A percentile compares a stretch with the other conserved stretches of the same genome.
Evolutionary conservation across 495 filamentous ascomycete genomes (phyloP).

Genomic region (Neurospora cerealis): DNA sequence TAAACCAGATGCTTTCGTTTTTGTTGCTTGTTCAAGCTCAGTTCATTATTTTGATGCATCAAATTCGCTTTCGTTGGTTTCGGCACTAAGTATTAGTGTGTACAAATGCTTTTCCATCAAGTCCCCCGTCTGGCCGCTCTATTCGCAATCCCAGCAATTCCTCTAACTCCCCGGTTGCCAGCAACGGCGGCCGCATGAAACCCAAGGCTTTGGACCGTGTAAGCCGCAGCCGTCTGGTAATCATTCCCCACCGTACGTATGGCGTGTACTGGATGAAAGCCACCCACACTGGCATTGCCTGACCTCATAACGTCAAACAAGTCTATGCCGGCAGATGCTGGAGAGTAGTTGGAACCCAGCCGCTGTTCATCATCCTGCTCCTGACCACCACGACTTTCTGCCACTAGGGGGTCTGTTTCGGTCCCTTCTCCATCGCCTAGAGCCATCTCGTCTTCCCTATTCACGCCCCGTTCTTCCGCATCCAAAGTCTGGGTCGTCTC

Average conservation of each 20-base stretch:
- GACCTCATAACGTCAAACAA: slow-evolving; percentile 52
- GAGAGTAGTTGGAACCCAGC: slow-evolving; percentile 34
- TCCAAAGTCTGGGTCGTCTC: slow-evolving; percentile 56
- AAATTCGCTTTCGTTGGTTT: neutral
- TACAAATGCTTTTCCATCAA: neutral
- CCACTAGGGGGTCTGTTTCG: slow-evolving; percentile 37
- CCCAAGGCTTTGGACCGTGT: slow-evolving; percentile 39
- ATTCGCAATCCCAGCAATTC: neutral
- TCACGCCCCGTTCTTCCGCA: slow-evolving; percentile 70
- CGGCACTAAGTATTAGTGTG: neutral
- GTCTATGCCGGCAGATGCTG: slow-evolving; percentile 27
- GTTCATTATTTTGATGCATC: neutral
- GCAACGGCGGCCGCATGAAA: slow-evolving; percentile 39
- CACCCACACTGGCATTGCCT: slow-evolving; percentile 58
- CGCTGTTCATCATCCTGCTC: slow-evolving; percentile 25
- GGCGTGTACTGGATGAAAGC: slow-evolving; percentile 58
- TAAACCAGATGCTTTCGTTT: neutral
- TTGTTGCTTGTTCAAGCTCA: neutral
- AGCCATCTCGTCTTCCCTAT: slow-evolving; percentile 33
- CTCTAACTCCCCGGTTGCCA: slow-evolving; percentile 21
- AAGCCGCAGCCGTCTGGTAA: slow-evolving; percentile 39
- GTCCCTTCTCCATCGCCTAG: slow-evolving; percentile 33
- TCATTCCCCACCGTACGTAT: slow-evolving; percentile 55
- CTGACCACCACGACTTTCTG: slow-evolving; percentile 8
- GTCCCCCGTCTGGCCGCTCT: neutral